These are phyloP conservation scores for Kalmanozyma brasiliensis DNA, from an alignment of 1,284 basidiomycete species.

Conservation along the genomic window DNA sequence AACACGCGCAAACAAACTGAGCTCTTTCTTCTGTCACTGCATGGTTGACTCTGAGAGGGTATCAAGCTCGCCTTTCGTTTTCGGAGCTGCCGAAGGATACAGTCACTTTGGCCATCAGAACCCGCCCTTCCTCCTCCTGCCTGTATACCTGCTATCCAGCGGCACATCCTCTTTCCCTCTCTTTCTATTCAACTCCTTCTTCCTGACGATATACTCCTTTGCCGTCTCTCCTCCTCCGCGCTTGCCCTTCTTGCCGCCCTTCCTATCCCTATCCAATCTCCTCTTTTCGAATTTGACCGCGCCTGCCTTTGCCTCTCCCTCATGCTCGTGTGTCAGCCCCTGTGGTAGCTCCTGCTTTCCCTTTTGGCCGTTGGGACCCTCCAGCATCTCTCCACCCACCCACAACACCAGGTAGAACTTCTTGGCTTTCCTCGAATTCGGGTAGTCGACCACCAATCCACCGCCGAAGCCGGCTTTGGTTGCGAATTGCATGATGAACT, in stretches of 20 bases:
- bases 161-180: constrained; percentile 71
- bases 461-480: constrained; percentile 96
- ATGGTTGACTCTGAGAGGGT: constrained; percentile 3
- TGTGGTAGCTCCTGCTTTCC: constrained; percentile 55
- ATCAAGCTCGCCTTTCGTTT: too few relatives aligned
- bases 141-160: constrained; percentile 62
- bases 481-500: constrained; percentile 89
- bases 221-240: constrained; percentile 69
- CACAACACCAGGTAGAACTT: constrained; percentile 68
- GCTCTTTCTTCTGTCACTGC: too few relatives aligned
- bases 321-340: constrained; percentile 54
- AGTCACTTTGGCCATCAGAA: constrained; percentile 19
- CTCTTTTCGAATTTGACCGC: constrained; percentile 50
- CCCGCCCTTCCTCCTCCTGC: constrained; percentile 39
- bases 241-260: constrained; percentile 71
- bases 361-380: constrained; percentile 66
- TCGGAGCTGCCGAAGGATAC: too few relatives aligned
- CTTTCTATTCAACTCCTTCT: constrained; percentile 73
- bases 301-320: constrained; percentile 31
- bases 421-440: constrained; percentile 67
- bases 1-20: too few relatives aligned
- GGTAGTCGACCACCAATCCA: constrained; percentile 87
- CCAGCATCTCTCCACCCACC: constrained; percentile 67
- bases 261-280: constrained; percentile 28
- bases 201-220: constrained; percentile 73